Conservation (phyloP, 305 asterid species). For the Solanum hybrid region DNA sequence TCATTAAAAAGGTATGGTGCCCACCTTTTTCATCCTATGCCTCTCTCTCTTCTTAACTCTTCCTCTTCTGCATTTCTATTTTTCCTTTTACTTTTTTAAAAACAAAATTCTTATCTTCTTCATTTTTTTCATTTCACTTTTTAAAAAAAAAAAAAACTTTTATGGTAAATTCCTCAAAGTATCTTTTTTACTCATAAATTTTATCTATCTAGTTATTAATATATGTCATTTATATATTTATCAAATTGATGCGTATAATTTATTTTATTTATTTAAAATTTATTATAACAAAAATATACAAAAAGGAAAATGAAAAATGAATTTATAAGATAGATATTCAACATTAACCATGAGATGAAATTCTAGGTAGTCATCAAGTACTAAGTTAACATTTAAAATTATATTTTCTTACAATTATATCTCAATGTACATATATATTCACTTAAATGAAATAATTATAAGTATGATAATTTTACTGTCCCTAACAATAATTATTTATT, state of each 20-base stretch:
- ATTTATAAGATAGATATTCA: neutral
- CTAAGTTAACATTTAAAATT: neutral
- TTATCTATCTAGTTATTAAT: neutral
- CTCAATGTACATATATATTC: neutral
- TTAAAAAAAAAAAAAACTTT: neutral
- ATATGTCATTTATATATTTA: neutral
- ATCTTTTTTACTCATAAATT: neutral
- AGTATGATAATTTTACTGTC: neutral
- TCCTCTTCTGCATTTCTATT: neutral
- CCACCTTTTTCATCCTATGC: neutral
- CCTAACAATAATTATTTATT: neutral
- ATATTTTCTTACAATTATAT: neutral
- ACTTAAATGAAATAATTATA: neutral
- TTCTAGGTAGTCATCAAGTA: neutral
- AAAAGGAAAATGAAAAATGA: neutral
- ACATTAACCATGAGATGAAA: neutral
- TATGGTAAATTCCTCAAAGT: neutral
- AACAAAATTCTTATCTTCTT: neutral
- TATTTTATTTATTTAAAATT: neutral
- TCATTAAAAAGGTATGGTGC: too few relatives aligned
- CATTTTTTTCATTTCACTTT: neutral
- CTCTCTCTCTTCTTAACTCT: neutral
- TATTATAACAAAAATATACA: neutral
- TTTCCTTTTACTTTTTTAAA: neutral
- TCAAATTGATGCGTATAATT: neutral